Evolutionary conservation across 2,329 filamentous ascomycete species (phyloP), one percentile per base, ranked within the genome.

Genomic region (Pseudogymnoascus sp.): DNA sequence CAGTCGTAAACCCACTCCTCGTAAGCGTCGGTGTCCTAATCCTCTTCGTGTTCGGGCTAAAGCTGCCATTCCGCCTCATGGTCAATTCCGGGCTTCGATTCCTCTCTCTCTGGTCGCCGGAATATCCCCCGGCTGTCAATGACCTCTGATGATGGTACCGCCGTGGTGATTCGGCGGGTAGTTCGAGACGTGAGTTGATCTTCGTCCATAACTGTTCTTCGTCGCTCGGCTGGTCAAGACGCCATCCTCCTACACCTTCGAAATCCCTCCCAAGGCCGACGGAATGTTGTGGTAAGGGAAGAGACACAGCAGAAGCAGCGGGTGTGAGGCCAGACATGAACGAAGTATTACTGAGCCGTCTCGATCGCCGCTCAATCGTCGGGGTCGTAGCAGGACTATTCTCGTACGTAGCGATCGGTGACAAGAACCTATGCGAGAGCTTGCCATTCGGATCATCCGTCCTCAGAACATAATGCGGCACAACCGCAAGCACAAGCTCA

Each of bases 231-330:
- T 74, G 72, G 68, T 68, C 75, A 1, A 84, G 66, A 59, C 82
- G 75, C 82, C 83, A 86, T 2, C 83, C 83, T 16, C 83, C 83
- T 1, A 86, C 72, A 6, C 83, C 83, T 67, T 86, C 83, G 66
- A 80, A 86, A 69, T 86, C 83, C 31, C 83, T 75, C 62, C 81
- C 78, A 3, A 81, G 73, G 0, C 82, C 82, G 35, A 81, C 72
- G 65, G 77, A 80, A 6, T 80, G 77, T 12, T 77, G 28, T 3
- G 50, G 50, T 14, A 47, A 28, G 4, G 50, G 62, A 25, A 56
- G 62, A 18, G 31, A 42, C 28, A 37, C 31, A 3, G 62, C 62
- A 23, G 40, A 63, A 2, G 38, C 38, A 73, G 62, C 67, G 5
- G 73, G 73, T 1, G 67, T 69, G 8, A 65, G 70, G 7, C 68